Conservation (phyloP, 75 land plant genomes). For the Gnetum montanum region DNA sequence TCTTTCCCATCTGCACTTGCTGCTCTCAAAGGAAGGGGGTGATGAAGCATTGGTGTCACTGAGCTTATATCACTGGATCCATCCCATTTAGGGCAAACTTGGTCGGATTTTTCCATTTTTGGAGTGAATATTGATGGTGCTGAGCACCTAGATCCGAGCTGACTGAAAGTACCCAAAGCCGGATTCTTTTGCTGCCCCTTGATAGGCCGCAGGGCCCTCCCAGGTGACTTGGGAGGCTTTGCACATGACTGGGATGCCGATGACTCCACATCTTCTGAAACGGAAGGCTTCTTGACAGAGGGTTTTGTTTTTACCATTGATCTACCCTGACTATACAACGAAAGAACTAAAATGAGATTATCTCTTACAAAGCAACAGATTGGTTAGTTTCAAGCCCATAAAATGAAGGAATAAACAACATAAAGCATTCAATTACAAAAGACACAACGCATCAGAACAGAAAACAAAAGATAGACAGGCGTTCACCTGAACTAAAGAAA, state of each 20-base stretch:
- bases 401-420: too few species aligned
- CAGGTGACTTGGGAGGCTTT: conserved; percentile 20
- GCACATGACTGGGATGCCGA: conserved; percentile 9
- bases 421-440: too few species aligned
- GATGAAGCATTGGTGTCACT: conserved; percentile 21
- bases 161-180: conserved; percentile 1
- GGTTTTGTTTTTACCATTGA: conserved; percentile 5
- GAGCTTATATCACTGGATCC: conserved; percentile 26
- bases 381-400: too few species aligned
- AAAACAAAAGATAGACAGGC: too few species aligned
- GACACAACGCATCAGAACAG: too few species aligned
- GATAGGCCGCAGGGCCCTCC: conserved; percentile 1
- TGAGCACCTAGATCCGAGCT: conserved; percentile 2
- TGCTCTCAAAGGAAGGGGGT: conserved; percentile 18
- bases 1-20: conserved; percentile 20
- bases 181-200: conserved; percentile 4
- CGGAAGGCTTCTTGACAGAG: conserved; percentile 21
- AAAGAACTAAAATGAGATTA: too few species aligned
- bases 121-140: conserved; percentile 22
- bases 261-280: conserved; percentile 23
- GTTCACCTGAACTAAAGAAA: too few species aligned
- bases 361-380: neutral
- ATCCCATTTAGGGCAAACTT: conserved; percentile 42
- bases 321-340: conserved; percentile 20
- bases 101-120: conserved; percentile 18